These are phyloP conservation scores for Neurospora cerealis DNA, from an alignment of 495 filamentous ascomycete species.

Conservation along the genomic window DNA sequence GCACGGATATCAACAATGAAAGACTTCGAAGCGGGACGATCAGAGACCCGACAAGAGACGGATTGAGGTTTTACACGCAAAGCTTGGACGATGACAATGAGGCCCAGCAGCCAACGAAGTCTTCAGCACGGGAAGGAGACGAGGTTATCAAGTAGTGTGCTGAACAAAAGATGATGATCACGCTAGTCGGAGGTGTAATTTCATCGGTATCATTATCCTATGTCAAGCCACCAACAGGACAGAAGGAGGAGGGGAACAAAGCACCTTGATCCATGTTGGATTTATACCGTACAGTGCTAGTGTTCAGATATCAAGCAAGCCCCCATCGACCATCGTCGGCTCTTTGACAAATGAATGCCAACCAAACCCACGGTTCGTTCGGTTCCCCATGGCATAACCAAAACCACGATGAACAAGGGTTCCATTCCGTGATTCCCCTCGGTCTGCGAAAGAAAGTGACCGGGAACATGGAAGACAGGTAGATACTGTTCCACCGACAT, in stretches of 20 bases:
- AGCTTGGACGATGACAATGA: not conserved
- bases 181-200: not conserved
- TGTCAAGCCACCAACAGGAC: not conserved
- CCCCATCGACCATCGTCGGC: not conserved
- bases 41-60: too few species aligned
- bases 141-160: not conserved
- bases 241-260: not conserved
- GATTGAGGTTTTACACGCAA: not conserved
- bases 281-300: not conserved
- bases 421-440: not conserved
- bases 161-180: not conserved
- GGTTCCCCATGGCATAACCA: not conserved
- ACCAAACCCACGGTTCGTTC: not conserved
- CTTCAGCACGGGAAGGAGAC: not conserved
- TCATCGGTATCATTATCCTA: not conserved
- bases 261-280: not conserved
- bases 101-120: not conserved
- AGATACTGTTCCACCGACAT: not conserved
- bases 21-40: not conserved
- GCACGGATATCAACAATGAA: not conserved
- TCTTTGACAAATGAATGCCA: not conserved
- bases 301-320: not conserved
- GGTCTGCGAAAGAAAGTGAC: not conserved
- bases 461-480: not conserved
- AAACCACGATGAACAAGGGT: not conserved